Evolutionary conservation across 2,329 filamentous ascomycete species (phyloP).

Genomic region (Aspergillus piperis): DNA sequence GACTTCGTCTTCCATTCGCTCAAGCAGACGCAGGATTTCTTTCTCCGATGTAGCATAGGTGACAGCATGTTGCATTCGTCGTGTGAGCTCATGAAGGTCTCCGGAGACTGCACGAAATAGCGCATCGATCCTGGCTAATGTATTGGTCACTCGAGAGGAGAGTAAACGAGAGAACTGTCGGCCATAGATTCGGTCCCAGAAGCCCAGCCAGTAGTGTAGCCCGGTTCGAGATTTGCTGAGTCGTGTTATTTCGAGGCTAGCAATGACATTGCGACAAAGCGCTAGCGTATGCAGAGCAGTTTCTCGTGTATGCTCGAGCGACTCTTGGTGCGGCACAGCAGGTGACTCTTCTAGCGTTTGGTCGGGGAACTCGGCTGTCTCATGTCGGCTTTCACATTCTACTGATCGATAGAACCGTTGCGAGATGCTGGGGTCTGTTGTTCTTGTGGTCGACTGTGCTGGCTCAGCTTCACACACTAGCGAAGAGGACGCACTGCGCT

Average conservation of each 20-base stretch:
- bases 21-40: slow-evolving; percentile 26
- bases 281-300: slow-evolving; percentile 27
- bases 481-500: slow-evolving; percentile 4
- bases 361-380: background rate
- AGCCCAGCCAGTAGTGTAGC: slow-evolving; percentile 29
- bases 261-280: slow-evolving; percentile 30
- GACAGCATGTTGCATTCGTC: slow-evolving; percentile 22
- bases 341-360: background rate
- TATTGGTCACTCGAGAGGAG: slow-evolving; percentile 15
- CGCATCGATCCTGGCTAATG: slow-evolving; percentile 25
- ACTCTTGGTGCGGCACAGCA: background rate
- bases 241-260: slow-evolving; percentile 31
- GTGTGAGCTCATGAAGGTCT: slow-evolving; percentile 28
- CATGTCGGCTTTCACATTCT: slow-evolving; percentile 5
- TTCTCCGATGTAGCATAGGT: slow-evolving; percentile 20
- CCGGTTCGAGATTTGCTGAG: slow-evolving; percentile 34
- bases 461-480: background rate
- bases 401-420: slow-evolving; percentile 21
- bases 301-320: slow-evolving; percentile 23
- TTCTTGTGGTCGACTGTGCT: slow-evolving; percentile 1
- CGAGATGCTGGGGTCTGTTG: slow-evolving; percentile 1
- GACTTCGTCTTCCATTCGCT: slow-evolving; percentile 30
- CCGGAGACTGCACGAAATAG: slow-evolving; percentile 29
- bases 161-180: slow-evolving; percentile 21
- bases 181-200: slow-evolving; percentile 32